Evolutionary conservation across 129 eudicot genomes (phyloP), one percentile per base, ranked within the genome.

Genomic region (Silybum marianum): DNA sequence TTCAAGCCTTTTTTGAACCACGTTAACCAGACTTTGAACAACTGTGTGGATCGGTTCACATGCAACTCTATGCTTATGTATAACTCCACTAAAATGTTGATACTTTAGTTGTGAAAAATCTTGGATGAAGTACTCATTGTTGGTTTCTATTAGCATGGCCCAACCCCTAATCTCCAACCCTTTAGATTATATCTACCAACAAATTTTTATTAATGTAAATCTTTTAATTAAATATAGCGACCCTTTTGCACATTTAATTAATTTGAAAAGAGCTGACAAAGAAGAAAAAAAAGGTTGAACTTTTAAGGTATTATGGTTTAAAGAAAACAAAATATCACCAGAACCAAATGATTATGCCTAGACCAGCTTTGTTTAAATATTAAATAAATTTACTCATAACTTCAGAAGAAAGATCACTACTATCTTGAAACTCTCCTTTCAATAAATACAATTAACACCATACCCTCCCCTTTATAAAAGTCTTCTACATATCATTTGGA

Each of bases 321-420:
- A 78, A 62, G 86, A 83, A 78, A 78, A 83, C 83, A 83, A 72
- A 63, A 72, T 78, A 63, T 72, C 63, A 78, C 86, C 86, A 72
- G 67, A 83, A 83, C 82, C 79, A 78, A 77, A 83, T 83, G 79
- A 83, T 83, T 83, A 72, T 83, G 86, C 86, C 79, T 12, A 72
- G 83, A 83, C 86, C 83, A 83, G n/a, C 86, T 78, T 77, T 78
- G 79, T 77, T 83, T 78, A 78, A 71, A 62, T 70, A 78, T 60
- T 65, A 63, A 60, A 77, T 68, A 11, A 72, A 44, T 42, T 54
- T 68, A n/a, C 58, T 32, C 79, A 83, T 83, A 78, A 73, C 86
- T 78, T 83, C 62, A 66, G 22, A 62, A 42, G 78, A 72, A 83
- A 83, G 83, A 63, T 83, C 78, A 63, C 63, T 72, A 63, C 63